Conservation (phyloP, 306 rosid genomes). For the Lupinus albus region DNA sequence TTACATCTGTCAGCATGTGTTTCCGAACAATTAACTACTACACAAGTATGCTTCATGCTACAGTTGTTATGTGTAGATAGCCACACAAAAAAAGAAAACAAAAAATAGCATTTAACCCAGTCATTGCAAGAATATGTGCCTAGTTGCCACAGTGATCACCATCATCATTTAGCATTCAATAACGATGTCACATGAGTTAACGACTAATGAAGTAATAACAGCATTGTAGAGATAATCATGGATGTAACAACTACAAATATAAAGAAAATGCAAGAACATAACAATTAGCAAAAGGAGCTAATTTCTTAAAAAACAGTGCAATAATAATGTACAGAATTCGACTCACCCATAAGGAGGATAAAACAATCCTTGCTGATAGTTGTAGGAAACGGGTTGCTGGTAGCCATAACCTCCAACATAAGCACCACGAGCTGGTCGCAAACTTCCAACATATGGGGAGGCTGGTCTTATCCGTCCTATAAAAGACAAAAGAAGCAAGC, state of each 20-base stretch:
- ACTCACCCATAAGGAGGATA: conserved; percentile 93
- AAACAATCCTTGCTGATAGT: conserved; percentile 77
- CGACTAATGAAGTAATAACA: conserved; percentile 16
- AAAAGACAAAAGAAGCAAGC: conserved; percentile 36
- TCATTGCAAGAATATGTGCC: conserved; percentile 39
- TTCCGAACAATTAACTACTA: conserved; percentile 28
- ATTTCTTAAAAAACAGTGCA: conserved; percentile 11
- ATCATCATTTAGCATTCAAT: conserved; percentile 23
- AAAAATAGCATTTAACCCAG: conserved; percentile 16
- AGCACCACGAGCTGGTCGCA: conserved; percentile 70
- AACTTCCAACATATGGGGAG: conserved; percentile 63
- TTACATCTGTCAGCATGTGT: conserved; percentile 26
- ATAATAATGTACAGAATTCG: conserved; percentile 1
- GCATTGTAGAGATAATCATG: neutral
- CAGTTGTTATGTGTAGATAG: conserved; percentile 32
- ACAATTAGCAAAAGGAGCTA: neutral
- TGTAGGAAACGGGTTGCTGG: conserved; percentile 79
- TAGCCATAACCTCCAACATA: conserved; percentile 73
- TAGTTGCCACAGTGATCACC: conserved; percentile 32
- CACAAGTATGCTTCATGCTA: conserved; percentile 46
- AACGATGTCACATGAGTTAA: conserved; percentile 6
- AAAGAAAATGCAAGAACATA: neutral
- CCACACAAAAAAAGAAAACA: conserved; percentile 25
- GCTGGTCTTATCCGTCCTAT: conserved; percentile 72
- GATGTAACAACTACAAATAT: conserved; percentile 24